Base-by-base conservation (phyloP, 768 basidiomycete genomes). In the Russula sp. region DNA sequence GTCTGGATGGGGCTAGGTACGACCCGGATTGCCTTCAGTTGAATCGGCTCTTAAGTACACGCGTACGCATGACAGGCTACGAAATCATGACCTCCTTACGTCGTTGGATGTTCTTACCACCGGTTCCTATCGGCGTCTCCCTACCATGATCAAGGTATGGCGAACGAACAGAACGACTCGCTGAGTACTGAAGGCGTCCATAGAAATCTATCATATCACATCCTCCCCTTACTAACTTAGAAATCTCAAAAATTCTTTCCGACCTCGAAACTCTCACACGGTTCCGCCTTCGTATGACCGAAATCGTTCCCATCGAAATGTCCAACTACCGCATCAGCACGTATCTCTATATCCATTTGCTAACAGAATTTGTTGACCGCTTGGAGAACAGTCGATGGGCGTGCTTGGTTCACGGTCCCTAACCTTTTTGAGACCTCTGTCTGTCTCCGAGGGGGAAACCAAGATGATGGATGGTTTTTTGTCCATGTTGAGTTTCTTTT, bases 1-100 rank as follows among this genome's bases (percentile, higher is more conserved):
- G 80, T 46, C 75, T 98, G 52, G 86, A 89, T 67, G 81, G 85
- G 42, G 88, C 93, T 41, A 83, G 93, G 93, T 89, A 60, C 64
- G 79, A 70, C 25, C 7, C 7, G 18, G 20, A 11, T 18, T 32
- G 36, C 22, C 14, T 29, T 58, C 2, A 35, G 20, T 34, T 32
- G 6, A 41, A 48, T 10, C 16, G 22, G 29, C 8, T 49, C 25
- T 3, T 45, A 20, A 43, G 39, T 22, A 18, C 43, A 25, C 11
- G 14, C 13, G 16, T 25, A 36, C 22, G 18, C 35, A 38, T 38
- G 1, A 6, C 68, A 93, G 95, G 70, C 81, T 93, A 20, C 86
- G 95, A 59, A 98, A 98, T 74, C 93, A 95, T 63, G 96, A 98
- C 73, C 77, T 98, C 25, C 79, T 94, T 5, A 96, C 93, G 0